phyloP scores from a whole-genome alignment of 2,329 filamentous ascomycete species.

The Beauveria bassiana region DNA sequence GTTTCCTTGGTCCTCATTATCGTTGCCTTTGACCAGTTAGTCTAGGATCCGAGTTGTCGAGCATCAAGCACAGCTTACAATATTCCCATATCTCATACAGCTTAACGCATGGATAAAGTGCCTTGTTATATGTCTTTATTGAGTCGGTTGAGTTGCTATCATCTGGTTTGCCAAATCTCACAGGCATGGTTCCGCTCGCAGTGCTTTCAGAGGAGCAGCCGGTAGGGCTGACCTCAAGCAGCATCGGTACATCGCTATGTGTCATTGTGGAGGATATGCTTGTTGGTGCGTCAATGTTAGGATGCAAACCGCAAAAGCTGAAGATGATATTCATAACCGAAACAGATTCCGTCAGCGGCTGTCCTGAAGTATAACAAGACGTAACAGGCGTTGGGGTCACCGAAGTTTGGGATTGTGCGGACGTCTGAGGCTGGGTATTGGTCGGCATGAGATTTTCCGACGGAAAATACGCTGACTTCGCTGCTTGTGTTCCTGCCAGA shows the following conservation, averaged over 20 bases:
- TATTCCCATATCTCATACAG: not conserved
- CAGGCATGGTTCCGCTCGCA: not conserved
- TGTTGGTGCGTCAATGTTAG: not conserved
- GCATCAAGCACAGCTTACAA: not conserved
- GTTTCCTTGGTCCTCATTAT: not conserved
- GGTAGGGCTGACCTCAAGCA: not conserved
- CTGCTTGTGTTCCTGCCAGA: too few species aligned
- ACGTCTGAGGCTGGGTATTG: not conserved
- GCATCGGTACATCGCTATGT: not conserved
- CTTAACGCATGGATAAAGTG: not conserved
- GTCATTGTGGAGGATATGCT: not conserved
- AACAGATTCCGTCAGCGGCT: not conserved
- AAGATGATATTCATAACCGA: not conserved
- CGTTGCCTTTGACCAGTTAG: not conserved
- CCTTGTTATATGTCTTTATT: not conserved
- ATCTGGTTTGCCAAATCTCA: not conserved
- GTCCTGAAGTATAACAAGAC: not conserved
- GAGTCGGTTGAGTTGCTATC: not conserved
- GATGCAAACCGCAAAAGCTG: not conserved
- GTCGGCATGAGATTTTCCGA: not conserved
- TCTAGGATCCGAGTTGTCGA: not conserved
- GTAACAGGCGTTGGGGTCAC: not conserved
- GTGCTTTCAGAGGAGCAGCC: not conserved
- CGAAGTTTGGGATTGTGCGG: not conserved
- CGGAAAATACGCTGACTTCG: not conserved